Conservation (phyloP, 352 stramenopile genomes). For the Hyaloperonospora arabidopsidis region DNA sequence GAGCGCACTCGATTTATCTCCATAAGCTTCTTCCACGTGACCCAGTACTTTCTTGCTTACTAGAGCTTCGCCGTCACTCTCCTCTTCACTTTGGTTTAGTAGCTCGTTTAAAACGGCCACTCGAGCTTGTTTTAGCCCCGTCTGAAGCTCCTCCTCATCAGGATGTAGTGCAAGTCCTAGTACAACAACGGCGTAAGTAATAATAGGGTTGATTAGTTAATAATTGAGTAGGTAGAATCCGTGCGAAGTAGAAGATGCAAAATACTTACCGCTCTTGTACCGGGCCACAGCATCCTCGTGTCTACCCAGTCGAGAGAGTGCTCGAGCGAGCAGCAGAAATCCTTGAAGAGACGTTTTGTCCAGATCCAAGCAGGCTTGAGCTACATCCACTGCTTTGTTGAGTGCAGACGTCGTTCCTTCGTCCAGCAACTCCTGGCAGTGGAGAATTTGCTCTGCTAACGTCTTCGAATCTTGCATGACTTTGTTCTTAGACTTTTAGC, state of each 20-base stretch:
- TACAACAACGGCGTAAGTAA: background rate
- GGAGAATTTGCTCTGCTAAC: constrained; percentile 7
- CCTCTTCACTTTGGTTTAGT: constrained; percentile 25
- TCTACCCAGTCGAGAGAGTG: constrained; percentile 28
- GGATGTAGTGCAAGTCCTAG: constrained; percentile 44
- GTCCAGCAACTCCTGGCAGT: constrained; percentile 28
- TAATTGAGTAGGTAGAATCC: background rate
- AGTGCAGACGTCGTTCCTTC: constrained; percentile 13
- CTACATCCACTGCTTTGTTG: constrained; percentile 26
- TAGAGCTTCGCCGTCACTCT: constrained; percentile 23
- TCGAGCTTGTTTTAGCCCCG: constrained; percentile 39
- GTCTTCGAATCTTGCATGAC: background rate
- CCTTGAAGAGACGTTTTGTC: constrained; percentile 18
- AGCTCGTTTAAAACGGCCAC: constrained; percentile 47
- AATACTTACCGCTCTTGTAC: constrained; percentile 53
- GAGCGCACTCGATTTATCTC: constrained; percentile 1
- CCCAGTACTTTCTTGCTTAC: background rate
- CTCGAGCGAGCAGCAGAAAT: constrained; percentile 34
- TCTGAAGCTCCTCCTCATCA: constrained; percentile 31
- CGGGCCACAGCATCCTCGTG: constrained; percentile 34
- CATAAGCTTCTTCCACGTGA: constrained; percentile 1
- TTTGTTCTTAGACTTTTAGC: background rate
- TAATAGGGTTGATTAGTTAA: background rate
- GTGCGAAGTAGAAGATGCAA: background rate
- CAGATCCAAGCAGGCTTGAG: constrained; percentile 21